Percentiles rank a stretch among this genome's conserved stretches.
These are phyloP conservation scores for Synura sp. DNA, from an alignment of 352 stramenopile genomes.

Conservation along the genomic window DNA sequence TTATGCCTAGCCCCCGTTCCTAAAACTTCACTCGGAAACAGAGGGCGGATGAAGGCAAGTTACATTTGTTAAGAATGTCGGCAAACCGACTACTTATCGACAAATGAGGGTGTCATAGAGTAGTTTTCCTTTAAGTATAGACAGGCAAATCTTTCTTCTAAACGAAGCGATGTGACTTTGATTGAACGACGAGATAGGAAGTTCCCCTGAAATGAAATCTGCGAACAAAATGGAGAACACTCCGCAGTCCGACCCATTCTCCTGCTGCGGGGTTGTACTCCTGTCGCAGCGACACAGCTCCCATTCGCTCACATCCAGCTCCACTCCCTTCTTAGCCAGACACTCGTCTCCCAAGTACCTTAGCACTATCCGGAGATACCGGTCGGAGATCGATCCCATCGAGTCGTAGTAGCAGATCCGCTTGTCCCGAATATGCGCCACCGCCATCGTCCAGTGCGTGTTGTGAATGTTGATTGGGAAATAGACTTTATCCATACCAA, in stretches of 20 bases:
- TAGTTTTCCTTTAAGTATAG: neutral
- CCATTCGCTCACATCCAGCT: constrained; percentile 46
- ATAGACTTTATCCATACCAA: constrained; percentile 53
- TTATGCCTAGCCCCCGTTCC: no score
- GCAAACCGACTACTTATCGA: no score
- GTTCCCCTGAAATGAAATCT: constrained; percentile 44
- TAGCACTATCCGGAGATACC: constrained; percentile 43
- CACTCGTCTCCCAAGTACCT: constrained; percentile 48
- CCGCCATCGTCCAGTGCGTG: constrained; percentile 55
- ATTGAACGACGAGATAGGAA: constrained; percentile 26
- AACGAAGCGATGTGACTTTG: constrained; percentile 24
- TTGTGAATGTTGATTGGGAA: constrained; percentile 56
- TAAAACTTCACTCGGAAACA: no score
- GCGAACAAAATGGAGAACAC: constrained; percentile 47
- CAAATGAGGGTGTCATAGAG: no score
- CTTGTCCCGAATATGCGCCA: constrained; percentile 54
- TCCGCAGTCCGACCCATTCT: constrained; percentile 52
- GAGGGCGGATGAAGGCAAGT: no score
- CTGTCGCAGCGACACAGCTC: neutral
- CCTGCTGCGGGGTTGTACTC: constrained; percentile 47
- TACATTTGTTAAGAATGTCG: no score
- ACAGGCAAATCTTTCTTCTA: neutral
- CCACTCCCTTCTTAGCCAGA: constrained; percentile 45
- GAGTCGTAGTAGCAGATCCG: constrained; percentile 53
- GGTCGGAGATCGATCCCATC: constrained; percentile 41